Percentiles rank a stretch among this genome's conserved stretches.
Evolutionary conservation across 192 early-diverging fungal species (phyloP).

Genomic region (Linderina pennispora): DNA sequence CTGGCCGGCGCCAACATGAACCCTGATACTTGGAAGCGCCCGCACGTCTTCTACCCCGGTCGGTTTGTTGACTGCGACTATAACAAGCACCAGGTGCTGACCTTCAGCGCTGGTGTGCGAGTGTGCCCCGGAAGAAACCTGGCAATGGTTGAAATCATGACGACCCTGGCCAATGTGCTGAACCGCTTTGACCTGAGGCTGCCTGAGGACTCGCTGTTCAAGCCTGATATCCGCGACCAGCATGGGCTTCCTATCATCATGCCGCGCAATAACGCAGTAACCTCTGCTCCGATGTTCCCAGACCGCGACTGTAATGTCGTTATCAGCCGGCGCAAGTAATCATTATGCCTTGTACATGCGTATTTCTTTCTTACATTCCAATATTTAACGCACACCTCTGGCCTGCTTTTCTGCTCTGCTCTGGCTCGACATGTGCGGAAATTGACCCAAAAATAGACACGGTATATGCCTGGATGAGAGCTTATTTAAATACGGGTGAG

Average conservation of each 20-base stretch:
- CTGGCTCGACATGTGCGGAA: too few species aligned
- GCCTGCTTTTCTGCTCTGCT: too few species aligned
- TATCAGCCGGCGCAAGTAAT: slow-evolving; percentile 9
- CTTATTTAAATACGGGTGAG: too few species aligned
- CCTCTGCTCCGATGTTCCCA: neutral
- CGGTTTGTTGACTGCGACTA: neutral
- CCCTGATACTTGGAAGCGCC: neutral
- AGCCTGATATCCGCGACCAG: neutral
- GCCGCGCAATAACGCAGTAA: neutral
- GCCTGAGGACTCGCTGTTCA: neutral
- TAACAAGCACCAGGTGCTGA: neutral
- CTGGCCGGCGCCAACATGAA: neutral
- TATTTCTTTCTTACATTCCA: too few species aligned
- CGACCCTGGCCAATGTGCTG: neutral
- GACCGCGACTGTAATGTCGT: neutral
- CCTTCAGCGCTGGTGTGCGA: neutral
- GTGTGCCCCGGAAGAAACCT: neutral
- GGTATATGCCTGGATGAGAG: too few species aligned
- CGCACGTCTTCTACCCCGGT: neutral
- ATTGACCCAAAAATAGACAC: too few species aligned
- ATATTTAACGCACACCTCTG: too few species aligned
- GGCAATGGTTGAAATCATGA: neutral
- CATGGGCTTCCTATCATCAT: neutral
- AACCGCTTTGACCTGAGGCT: neutral
- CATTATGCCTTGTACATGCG: neutral